Conservation (phyloP, 805 yeast species). For the Kazachstania bromeliacearum region DNA sequence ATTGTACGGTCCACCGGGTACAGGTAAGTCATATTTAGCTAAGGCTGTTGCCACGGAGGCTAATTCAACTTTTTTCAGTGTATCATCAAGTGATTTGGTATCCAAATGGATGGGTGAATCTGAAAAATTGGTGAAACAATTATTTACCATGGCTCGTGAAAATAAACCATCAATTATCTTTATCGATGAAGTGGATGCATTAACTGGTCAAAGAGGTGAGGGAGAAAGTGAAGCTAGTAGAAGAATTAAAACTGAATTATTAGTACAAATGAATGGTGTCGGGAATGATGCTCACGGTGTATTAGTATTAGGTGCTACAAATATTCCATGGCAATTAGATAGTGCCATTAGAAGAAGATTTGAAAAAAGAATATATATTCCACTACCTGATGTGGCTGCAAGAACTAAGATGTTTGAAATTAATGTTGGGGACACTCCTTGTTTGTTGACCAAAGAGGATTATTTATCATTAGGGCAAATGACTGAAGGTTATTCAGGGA, state of each 20-base stretch:
- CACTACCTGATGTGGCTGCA: conserved; percentile 90
- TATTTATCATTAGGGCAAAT: conserved; percentile 72
- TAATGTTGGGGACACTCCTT: conserved; percentile 85
- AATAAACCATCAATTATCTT: conserved; percentile 91
- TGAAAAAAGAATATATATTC: conserved; percentile 88
- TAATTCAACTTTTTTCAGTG: conserved; percentile 91
- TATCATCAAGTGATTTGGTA: conserved; percentile 91
- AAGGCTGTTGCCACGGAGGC: conserved; percentile 99
- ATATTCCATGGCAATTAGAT: conserved; percentile 97
- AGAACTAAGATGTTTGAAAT: conserved; percentile 89
- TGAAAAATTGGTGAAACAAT: conserved; percentile 89
- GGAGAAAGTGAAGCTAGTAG: conserved; percentile 95
- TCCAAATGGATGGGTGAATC: conserved; percentile 99
- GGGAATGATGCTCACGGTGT: conserved; percentile 93
- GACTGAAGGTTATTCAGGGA: conserved; percentile 97
- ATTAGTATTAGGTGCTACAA: conserved; percentile 91
- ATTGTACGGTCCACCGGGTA: conserved; percentile 90
- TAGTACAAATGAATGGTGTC: conserved; percentile 98
- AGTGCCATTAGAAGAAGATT: conserved; percentile 96
- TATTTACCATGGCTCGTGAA: conserved; percentile 93
- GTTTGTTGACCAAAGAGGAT: conserved; percentile 64
- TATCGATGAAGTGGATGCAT: conserved; percentile 95
- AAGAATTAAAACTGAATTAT: conserved; percentile 88
- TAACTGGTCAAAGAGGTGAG: conserved; percentile 97
- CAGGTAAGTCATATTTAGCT: conserved; percentile 94